Base-by-base conservation (phyloP, 2,329 filamentous ascomycete species). In the Fusarium transvaalense region DNA sequence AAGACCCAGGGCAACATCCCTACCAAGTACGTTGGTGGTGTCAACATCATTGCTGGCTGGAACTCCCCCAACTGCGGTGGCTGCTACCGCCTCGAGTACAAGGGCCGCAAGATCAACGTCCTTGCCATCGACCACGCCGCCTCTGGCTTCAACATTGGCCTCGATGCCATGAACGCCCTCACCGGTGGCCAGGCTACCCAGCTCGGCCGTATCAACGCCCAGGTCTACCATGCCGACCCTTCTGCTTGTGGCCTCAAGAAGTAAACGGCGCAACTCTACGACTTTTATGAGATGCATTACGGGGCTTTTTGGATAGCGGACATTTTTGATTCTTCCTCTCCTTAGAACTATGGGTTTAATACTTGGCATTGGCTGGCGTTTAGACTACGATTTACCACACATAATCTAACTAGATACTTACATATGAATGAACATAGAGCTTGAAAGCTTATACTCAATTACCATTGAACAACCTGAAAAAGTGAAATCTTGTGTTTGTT, bases 31-130 rank as follows among this genome's bases (percentile, higher is more conserved):
- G 84, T 90, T 62, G 88, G 86, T 34, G 88, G 86, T 32, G 79
- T 81, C 21, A 78, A 82, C 10, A 82, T 79, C 54, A 78, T 90
- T n/a, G 75, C 75, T 21, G 83, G 83, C 57, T 89, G 86, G 85
- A 87, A 88, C 81, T 86, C 84, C 5, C 68, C 79, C 50, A 75
- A 81, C 77, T 90, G 88, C 78, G 88, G 88, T 50, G 83, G 81
- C 31, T 90, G 88, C 82, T 90, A 85, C 82, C 72, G 79, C 61
- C 79, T 89, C 57, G 81, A 78, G 15, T 89, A 84, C 77, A 79
- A 82, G 39, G 83, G 83, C 65, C 79, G 76, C 60, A 83, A 78
- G 56, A 81, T 89, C 79, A 82, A 84, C 76, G 78, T 90, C 41
- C 78, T 88, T 10, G 87, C 84, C 60, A 79, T 90, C 59, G 88